phyloP scores from a whole-genome alignment of 352 stramenopile genomes.

The Globisporangium megalacanthum region DNA sequence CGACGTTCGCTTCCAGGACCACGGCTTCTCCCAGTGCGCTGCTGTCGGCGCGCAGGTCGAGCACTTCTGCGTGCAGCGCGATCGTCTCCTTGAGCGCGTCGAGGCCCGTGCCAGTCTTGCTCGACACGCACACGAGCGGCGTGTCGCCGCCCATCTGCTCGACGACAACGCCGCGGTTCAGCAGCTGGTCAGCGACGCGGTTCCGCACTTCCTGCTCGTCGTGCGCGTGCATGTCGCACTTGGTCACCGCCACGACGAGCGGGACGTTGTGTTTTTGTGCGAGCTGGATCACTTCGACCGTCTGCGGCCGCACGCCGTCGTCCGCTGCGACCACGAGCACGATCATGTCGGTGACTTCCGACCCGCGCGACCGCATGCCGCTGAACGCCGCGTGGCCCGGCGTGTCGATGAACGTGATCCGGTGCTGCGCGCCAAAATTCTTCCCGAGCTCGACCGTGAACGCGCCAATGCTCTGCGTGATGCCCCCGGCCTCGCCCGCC shows the following conservation, averaged over 20 bases:
- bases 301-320: conserved; percentile 98
- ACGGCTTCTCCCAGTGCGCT: conserved; percentile 88
- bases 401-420: conserved; percentile 99
- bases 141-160: conserved; percentile 94
- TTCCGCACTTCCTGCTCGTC: conserved; percentile 59
- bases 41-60: conserved; percentile 93
- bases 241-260: conserved; percentile 97
- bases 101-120: conserved; percentile 92
- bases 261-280: conserved; percentile 94
- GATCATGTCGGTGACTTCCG: conserved; percentile 97
- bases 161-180: conserved; percentile 91
- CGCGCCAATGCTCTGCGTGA: conserved; percentile 98
- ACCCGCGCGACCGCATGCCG: conserved; percentile 95
- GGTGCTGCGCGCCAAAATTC: conserved; percentile 48
- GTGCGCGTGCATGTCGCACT: conserved; percentile 91
- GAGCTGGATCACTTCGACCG: conserved; percentile 92
- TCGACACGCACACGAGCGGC: conserved; percentile 93
- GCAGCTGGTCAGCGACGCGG: conserved; percentile 84
- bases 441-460: conserved; percentile 95
- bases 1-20: conserved; percentile 95
- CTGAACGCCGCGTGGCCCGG: conserved; percentile 99
- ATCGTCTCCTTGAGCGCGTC: conserved; percentile 97
- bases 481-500: conserved; percentile 95
- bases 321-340: conserved; percentile 97
- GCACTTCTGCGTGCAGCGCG: conserved; percentile 93